A percentile compares a stretch with the other conserved stretches of the same genome.
phyloP scores from a whole-genome alignment of 2,329 filamentous ascomycete genomes.

The Microcyclosporella mali region DNA sequence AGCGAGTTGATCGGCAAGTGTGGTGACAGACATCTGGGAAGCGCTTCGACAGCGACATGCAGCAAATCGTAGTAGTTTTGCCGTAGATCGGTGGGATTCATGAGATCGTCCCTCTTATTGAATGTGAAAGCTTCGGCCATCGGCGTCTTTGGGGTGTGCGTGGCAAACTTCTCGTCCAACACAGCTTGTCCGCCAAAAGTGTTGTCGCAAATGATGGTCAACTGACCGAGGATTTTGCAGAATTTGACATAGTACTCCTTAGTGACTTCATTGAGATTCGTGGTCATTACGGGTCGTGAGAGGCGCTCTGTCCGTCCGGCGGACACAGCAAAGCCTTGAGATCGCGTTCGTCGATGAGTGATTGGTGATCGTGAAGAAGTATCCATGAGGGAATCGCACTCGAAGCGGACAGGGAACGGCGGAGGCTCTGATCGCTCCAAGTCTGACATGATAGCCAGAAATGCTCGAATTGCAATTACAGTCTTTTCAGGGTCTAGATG shows the following conservation, averaged over 20 bases:
- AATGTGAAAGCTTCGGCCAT: constrained; percentile 94
- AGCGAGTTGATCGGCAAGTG: constrained; percentile 89
- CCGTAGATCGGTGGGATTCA: constrained; percentile 69
- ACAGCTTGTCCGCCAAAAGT: constrained; percentile 94
- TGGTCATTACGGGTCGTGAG: constrained; percentile 56
- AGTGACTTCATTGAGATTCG: constrained; percentile 64
- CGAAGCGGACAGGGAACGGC: constrained; percentile 69
- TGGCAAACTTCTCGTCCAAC: constrained; percentile 88
- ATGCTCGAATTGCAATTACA: constrained; percentile 93
- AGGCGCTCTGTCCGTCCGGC: constrained; percentile 56
- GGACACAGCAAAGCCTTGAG: constrained; percentile 33
- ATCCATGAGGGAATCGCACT: constrained; percentile 40
- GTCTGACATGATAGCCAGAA: constrained; percentile 87
- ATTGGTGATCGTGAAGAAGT: constrained; percentile 33
- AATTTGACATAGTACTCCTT: constrained; percentile 85
- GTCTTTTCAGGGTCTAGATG: constrained; percentile 93
- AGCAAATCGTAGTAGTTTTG: constrained; percentile 93
- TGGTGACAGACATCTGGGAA: constrained; percentile 86
- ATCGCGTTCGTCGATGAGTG: constrained; percentile 31
- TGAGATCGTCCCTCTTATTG: constrained; percentile 70
- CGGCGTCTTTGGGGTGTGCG: constrained; percentile 84
- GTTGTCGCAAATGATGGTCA: constrained; percentile 93
- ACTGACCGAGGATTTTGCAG: constrained; percentile 90
- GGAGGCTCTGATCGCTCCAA: constrained; percentile 80
- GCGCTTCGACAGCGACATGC: constrained; percentile 88